Evolutionary conservation across 2,329 filamentous ascomycete genomes (phyloP), one percentile per base, ranked within the genome.

Genomic region (Colletotrichum tamarilloi): DNA sequence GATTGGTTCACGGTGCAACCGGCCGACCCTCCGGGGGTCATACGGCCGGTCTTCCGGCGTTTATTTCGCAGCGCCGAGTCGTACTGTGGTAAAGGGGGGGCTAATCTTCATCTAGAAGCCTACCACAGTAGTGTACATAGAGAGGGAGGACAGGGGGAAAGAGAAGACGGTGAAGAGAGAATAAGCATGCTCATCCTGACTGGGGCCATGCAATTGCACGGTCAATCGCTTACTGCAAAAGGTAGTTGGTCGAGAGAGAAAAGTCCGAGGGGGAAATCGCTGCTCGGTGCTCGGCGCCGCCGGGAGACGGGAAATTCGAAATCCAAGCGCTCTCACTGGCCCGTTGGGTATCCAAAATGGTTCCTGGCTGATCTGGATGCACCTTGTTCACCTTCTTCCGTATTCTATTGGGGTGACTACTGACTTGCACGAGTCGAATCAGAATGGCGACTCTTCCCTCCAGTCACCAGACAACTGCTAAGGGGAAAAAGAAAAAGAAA

Each of bases 231-330:
- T 19, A 1, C 16, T 19, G 14, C 42, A 46, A 46, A 19, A n/a
- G 42, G 35, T 6, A 38, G 4, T 62, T 38, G 38, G 53, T 62
- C 32, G 59, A 30, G 30, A 32, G 9, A 32, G 38, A 42, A 9
- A 49, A 46, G 56, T 24, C 55, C 46, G 32, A 56, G 35, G 35
- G 46, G 8, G 8, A 7, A 24, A 66, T 28, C 55, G 38, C 68
- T 55, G 62, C 68, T 71, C 56, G 63, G 63, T 52, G 35, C 68
- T 71, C 63, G 63, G 56, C 30, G 63, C 32, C 12, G 52, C 16
- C 38, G 38, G 42, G 42, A 49, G 42, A 49, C 42, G 19, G 46
- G 42, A 55, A 35, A 42, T 42, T 60, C 12, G 32, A 60, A 60
- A 46, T 55, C 6, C 16, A 7, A 26, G 14, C 24, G 26, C 9